These are phyloP conservation scores for Carex littledalei DNA, from an alignment of 176 grass and related monocot species.

Conservation along the genomic window DNA sequence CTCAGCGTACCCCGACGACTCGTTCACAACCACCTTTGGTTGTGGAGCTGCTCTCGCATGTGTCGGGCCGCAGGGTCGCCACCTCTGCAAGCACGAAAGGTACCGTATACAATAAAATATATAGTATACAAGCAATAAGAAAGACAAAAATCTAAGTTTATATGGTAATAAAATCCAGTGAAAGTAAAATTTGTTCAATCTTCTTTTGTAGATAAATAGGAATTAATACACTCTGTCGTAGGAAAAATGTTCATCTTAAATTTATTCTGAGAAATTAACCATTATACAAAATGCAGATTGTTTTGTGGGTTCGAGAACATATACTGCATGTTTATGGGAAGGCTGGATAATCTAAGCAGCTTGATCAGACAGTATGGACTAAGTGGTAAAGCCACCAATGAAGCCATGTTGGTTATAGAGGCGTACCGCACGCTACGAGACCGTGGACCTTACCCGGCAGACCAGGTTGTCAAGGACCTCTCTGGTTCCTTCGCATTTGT, in stretches of 20 bases:
- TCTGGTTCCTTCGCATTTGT: slow-evolving; percentile 77
- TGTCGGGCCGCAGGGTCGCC: slow-evolving; percentile 17
- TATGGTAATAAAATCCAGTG: not conserved
- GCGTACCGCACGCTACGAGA: slow-evolving; percentile 90
- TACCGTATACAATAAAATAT: not conserved
- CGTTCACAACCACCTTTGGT: slow-evolving; percentile 64
- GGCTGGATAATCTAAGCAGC: slow-evolving; percentile 61
- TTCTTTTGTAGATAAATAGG: no score
- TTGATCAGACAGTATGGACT: slow-evolving; percentile 92
- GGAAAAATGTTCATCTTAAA: not conserved
- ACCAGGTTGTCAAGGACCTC: slow-evolving; percentile 94
- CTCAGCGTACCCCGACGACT: slow-evolving; percentile 30
- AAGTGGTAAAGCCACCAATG: slow-evolving; percentile 47
- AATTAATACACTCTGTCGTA: not conserved
- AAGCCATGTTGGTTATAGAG: slow-evolving; percentile 70
- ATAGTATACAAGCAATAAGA: no score
- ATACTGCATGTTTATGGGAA: slow-evolving; percentile 70
- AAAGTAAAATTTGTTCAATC: not conserved
- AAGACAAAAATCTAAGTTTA: not conserved
- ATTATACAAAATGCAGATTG: slow-evolving; percentile 31
- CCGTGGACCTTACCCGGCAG: slow-evolving; percentile 86
- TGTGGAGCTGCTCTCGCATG: slow-evolving; percentile 79
- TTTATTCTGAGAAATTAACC: not conserved
- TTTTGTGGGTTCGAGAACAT: slow-evolving; percentile 85
- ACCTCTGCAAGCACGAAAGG: slow-evolving; percentile 19